These are phyloP conservation scores for Venturia aucupariae DNA, from an alignment of 2,329 filamentous ascomycete genomes.

Conservation along the genomic window DNA sequence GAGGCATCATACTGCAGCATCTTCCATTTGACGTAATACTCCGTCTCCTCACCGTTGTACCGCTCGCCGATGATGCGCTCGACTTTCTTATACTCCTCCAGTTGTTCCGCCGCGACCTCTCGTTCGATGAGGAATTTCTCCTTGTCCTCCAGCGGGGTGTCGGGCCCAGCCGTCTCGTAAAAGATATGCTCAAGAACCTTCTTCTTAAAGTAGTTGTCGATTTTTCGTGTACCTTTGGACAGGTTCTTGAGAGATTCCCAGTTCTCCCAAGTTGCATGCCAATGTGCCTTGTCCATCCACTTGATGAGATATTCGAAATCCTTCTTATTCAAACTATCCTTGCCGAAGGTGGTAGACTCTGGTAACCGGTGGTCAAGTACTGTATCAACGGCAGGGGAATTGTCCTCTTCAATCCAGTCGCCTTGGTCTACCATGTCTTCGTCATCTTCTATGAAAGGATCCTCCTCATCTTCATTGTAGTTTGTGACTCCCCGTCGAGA, in stretches of 20 bases:
- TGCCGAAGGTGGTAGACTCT: constrained; percentile 44
- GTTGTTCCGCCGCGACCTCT: constrained; percentile 78
- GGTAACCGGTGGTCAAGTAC: constrained; percentile 79
- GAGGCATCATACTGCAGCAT: constrained; percentile 78
- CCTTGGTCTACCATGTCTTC: constrained; percentile 47
- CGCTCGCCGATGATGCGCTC: constrained; percentile 84
- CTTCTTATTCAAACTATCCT: constrained; percentile 42
- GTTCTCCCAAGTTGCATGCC: constrained; percentile 92
- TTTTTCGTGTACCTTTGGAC: constrained; percentile 66
- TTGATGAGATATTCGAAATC: constrained; percentile 93
- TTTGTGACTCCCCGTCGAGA: constrained; percentile 66
- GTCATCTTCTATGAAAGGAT: constrained; percentile 38
- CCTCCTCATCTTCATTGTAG: constrained; percentile 54
- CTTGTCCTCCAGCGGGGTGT: constrained; percentile 72
- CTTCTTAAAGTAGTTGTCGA: constrained; percentile 93
- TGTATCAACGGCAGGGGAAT: constrained; percentile 77
- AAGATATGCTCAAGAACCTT: constrained; percentile 67
- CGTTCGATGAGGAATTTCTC: constrained; percentile 95
- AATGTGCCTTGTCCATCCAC: constrained; percentile 92
- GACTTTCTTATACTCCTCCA: constrained; percentile 83
- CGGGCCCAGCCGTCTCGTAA: constrained; percentile 51
- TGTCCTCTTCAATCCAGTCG: constrained; percentile 60
- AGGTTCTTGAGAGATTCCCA: constrained; percentile 64
- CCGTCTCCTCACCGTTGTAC: constrained; percentile 67
- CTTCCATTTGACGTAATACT: constrained; percentile 89